A percentile compares a stretch with the other conserved stretches of the same genome.
Conservation (phyloP, 2,329 filamentous ascomycete genomes). For the Dothiorella sarmentorum region DNA sequence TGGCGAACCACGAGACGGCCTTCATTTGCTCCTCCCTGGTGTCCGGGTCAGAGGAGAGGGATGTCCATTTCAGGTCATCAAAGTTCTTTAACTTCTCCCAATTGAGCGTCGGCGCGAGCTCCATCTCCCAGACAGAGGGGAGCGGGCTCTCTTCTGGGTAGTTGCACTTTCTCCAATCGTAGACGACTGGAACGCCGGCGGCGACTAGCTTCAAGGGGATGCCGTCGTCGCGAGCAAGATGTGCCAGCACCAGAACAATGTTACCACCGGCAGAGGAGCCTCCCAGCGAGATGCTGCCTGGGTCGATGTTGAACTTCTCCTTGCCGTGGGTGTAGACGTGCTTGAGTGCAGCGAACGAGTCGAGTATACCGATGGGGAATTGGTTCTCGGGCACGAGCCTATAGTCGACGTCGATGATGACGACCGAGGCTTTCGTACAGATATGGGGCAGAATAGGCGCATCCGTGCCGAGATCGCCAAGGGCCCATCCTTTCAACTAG, state of each 20-base stretch:
- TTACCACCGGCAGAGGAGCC: not conserved
- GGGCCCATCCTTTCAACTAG: not conserved
- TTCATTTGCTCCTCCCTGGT: not conserved
- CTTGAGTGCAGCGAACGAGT: slow-evolving; percentile 3
- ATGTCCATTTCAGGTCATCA: not conserved
- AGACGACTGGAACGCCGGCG: not conserved
- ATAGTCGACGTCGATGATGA: not conserved
- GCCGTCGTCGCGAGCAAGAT: not conserved
- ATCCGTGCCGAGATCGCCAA: not conserved
- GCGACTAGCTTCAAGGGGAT: not conserved
- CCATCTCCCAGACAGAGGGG: not conserved
- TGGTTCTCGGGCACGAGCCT: not conserved
- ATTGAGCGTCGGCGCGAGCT: not conserved
- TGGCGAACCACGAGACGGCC: not conserved
- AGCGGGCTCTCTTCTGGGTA: not conserved
- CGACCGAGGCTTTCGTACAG: not conserved
- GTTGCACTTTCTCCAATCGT: not conserved
- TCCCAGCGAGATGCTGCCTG: not conserved
- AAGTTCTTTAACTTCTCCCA: not conserved
- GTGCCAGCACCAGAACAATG: not conserved
- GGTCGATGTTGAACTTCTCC: not conserved
- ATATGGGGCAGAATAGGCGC: not conserved
- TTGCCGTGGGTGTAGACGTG: not conserved
- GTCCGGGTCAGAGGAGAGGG: not conserved
- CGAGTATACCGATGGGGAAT: not conserved